phyloP scores from a whole-genome alignment of 805 yeast genomes.

The Candida dendrica region DNA sequence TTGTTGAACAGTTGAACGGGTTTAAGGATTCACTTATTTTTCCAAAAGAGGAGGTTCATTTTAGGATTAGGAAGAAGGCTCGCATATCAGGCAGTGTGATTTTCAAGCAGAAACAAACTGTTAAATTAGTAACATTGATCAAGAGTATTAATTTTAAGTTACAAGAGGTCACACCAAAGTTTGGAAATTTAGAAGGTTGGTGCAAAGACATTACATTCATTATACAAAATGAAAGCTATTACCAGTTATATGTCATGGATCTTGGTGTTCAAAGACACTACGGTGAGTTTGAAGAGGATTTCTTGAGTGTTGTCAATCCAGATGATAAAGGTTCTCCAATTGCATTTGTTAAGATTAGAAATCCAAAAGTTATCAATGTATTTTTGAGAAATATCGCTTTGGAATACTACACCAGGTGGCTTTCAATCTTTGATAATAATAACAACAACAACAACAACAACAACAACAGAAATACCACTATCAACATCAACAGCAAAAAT shows the following conservation, averaged over 20 bases:
- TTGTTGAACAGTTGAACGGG: conserved; percentile 4
- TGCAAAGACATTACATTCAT: conserved; percentile 10
- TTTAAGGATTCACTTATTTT: conserved; percentile 7
- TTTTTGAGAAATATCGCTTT: conserved; percentile 40
- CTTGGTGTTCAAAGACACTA: conserved; percentile 7
- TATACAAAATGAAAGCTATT: conserved; percentile 9
- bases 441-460: conserved; percentile 4
- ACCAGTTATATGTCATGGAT: conserved; percentile 13
- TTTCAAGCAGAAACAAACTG: conserved; percentile 13
- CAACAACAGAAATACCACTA: conserved; percentile 3
- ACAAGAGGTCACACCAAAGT: conserved; percentile 16
- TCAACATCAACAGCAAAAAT: conserved; percentile 4
- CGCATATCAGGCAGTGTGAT: conserved; percentile 14
- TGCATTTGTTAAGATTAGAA: conserved; percentile 30
- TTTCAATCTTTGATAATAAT: conserved; percentile 32
- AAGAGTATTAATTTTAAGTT: conserved; percentile 11
- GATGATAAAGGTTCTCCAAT: conserved; percentile 32
- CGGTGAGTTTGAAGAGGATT: conserved; percentile 17
- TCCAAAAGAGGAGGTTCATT: conserved; percentile 11
- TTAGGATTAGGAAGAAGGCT: conserved; percentile 18
- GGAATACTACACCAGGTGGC: conserved; percentile 58
- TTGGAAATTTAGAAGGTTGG: conserved; percentile 25
- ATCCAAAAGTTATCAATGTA: conserved; percentile 31
- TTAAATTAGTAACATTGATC: conserved; percentile 6
- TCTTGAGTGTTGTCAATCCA: conserved; percentile 26